A percentile compares a stretch with the other conserved stretches of the same genome.
Evolutionary conservation across 805 yeast species (phyloP).

Genomic region (Naumovozyma castellii): DNA sequence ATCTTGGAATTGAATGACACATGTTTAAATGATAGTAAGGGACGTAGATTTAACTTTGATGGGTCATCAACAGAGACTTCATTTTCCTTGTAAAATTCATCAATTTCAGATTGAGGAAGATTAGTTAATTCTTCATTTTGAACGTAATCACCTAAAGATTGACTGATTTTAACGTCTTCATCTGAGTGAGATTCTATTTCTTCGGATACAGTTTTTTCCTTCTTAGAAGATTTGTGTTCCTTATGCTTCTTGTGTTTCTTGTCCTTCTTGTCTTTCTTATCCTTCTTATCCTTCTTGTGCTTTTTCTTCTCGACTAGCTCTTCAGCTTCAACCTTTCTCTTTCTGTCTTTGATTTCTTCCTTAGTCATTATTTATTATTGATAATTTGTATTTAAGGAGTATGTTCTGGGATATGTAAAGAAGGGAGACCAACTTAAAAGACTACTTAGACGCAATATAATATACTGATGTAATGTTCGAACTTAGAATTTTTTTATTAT

Average conservation of each 20-base stretch:
- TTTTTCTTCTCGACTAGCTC: constrained; percentile 24
- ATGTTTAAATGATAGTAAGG: constrained; percentile 58
- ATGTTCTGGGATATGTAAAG: too few species aligned
- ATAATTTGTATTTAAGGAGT: too few species aligned
- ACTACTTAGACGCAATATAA: too few species aligned
- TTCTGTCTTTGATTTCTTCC: constrained; percentile 33
- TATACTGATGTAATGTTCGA: too few species aligned
- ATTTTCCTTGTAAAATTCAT: constrained; percentile 54
- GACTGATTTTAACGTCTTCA: constrained; percentile 3
- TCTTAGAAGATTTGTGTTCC: constrained; percentile 24
- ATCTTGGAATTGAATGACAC: constrained; percentile 49
- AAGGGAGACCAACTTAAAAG: too few species aligned
- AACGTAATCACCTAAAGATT: constrained; percentile 21
- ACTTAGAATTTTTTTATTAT: background rate
- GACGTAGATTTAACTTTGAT: constrained; percentile 42
- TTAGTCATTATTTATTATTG: constrained; percentile 22
- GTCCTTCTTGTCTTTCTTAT: constrained; percentile 25
- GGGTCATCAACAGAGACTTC: constrained; percentile 78
- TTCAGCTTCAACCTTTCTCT: constrained; percentile 31
- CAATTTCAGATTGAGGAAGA: constrained; percentile 47
- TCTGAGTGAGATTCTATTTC: constrained; percentile 25
- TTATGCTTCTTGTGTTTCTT: constrained; percentile 28
- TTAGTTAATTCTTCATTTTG: constrained; percentile 34
- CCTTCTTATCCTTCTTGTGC: constrained; percentile 30
- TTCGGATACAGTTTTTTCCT: constrained; percentile 26